These are phyloP conservation scores for Spatholobus suberectus DNA, from an alignment of 306 rosid species.

Conservation along the genomic window DNA sequence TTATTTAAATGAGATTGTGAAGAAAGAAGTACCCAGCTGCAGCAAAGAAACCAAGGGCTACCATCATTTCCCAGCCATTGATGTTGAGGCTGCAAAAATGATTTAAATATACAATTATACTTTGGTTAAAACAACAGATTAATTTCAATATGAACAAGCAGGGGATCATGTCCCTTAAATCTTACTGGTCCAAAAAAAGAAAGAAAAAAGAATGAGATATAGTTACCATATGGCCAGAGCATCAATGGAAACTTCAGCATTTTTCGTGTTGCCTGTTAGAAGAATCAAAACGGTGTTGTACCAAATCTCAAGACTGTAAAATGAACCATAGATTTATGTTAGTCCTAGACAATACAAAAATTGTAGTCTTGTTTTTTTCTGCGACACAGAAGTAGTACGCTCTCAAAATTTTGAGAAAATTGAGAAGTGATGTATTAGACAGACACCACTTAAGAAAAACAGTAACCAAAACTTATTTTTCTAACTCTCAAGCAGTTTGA, in stretches of 20 bases:
- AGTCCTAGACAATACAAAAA: not conserved
- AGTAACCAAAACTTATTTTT: not conserved
- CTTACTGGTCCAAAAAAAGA: not conserved
- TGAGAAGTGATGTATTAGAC: not conserved
- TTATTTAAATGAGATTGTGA: not conserved
- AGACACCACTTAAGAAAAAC: not conserved
- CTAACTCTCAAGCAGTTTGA: too few species aligned
- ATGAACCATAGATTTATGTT: conserved; percentile 16
- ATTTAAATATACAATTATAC: not conserved
- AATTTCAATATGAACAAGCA: not conserved
- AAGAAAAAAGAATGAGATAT: not conserved
- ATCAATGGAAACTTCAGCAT: conserved; percentile 62
- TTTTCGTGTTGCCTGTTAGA: conserved; percentile 61
- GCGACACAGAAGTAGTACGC: not conserved
- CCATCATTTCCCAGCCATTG: conserved; percentile 70
- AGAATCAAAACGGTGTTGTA: conserved; percentile 63
- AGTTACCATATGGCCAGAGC: conserved; percentile 70
- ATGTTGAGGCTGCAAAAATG: conserved; percentile 57
- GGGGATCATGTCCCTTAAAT: not conserved
- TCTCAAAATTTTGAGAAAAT: not conserved
- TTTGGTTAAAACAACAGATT: not conserved
- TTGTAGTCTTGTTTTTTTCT: not conserved
- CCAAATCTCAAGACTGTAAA: conserved; percentile 69
- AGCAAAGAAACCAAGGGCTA: conserved; percentile 66
- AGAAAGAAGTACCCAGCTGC: conserved; percentile 55